Evolutionary conservation across 352 stramenopile species (phyloP), one percentile per base, ranked within the genome.

Genomic region (Phytophthora pinifolia): DNA sequence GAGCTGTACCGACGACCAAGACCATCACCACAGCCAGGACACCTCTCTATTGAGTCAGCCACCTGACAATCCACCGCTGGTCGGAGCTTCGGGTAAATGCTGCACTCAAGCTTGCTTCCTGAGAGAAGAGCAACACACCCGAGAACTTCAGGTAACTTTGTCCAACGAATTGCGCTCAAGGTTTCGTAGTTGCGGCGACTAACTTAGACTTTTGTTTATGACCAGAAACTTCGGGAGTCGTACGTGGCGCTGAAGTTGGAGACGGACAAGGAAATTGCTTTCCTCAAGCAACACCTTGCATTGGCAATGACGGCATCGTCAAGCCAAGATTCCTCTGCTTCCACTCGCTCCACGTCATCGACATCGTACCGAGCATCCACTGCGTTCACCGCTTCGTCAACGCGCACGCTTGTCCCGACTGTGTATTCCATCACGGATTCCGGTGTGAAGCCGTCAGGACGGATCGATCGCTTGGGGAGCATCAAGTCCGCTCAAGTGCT

Each of bases 201-300:
- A 44, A 56, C 7, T 27, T 41, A 18, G 5, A 29, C 20, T 48
- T 29, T 1, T 17, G n/a, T 9, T 13, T n/a, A n/a, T n/a, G n/a
- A 44, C 32, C 62, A 86, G 65, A 75, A 65, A 58, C 54, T 85
- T 13, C 77, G 64, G n/a, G 72, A 85, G n/a, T 71, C 72, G 9
- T 72, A 81, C 20, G 59, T 71, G 9, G 67, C 74, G n/a, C 61
- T 87, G 39, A 79, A 74, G 14, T 47, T 64, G 7, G 72, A 85
- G 53, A 85, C 74, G 14, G 72, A 85, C 56, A 72, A 75, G 34
- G 76, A 85, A 50, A 78, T 83, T 39, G 69, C 66, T 7, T 82
- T 70, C 30, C 45, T 85, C 12, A 74, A 74, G 17, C 62, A 78
- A 12, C 74, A 82, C 13, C 59, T 85, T 27, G 20, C 46, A 9